Base-by-base conservation (phyloP, 2,329 filamentous ascomycete genomes). In the Penicillium sp. region DNA sequence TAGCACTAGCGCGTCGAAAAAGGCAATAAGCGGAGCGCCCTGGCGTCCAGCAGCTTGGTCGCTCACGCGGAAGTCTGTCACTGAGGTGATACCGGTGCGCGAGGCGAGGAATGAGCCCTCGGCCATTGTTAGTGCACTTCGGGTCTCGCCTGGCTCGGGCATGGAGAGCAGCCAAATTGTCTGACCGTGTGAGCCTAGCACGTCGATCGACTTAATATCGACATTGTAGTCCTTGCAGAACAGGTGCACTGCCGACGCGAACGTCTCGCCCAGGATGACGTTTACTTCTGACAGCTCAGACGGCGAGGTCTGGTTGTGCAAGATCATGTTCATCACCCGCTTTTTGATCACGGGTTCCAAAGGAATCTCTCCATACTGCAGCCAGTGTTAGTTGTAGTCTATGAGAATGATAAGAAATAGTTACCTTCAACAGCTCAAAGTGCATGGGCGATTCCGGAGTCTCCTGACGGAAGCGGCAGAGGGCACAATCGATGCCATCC, bases 401-500 rank as follows among this genome's bases (percentile, higher is more conserved):
- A 7, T 19, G 9, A 39, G 8, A 39, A 39, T 9, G 35, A 39
- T 39, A 39, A 39, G 16, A 39, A 10, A 11, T 39, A 52, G 45
- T 53, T 65, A 64, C 67, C 60, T 69, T 69, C n/a, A 85, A 73
- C 5, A 87, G 73, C 63, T 83, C 78, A 60, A 87, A 82, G 62
- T 83, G 79, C 78, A 87, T 80, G 3, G 81, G 77, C 5, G 76
- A 73, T 7, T 79, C 73, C 1, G 83, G 83, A 7, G 77, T 76
- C 19, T 78, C 77, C 65, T 87, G 84, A 47, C 73, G 74, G 67
- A 86, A 87, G 51, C 73, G 81, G 63, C 84, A 85, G 9, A 86
- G 75, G 2, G 82, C 83, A 62, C 83, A 85, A 67, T 86, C 82
- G 45, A 87, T 84, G 26, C 81, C 80, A 65, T 84, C 82, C 70